A percentile compares a stretch with the other conserved stretches of the same genome.
Evolutionary conservation across 1,284 basidiomycete species (phyloP).

Genomic region (Pterula multifida): DNA sequence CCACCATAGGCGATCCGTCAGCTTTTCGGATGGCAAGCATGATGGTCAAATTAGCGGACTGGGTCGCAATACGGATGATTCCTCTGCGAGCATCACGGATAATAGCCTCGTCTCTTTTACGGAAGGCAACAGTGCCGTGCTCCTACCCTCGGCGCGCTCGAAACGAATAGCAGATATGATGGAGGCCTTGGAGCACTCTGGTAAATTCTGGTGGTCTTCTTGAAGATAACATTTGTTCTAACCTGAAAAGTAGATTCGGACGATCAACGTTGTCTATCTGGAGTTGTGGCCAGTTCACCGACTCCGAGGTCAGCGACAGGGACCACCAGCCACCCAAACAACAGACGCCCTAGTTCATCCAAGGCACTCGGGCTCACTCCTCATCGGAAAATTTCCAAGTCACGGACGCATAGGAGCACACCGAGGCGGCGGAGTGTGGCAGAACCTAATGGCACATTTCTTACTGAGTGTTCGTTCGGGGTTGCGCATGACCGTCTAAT

Average conservation of each 20-base stretch:
- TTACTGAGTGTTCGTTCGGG: constrained; percentile 91
- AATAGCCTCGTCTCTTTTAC: constrained; percentile 22
- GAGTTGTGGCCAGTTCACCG: neutral
- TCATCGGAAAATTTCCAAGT: neutral
- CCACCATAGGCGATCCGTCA: constrained; percentile 76
- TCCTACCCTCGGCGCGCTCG: constrained; percentile 49
- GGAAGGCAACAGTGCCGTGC: neutral
- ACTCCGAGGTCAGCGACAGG: neutral
- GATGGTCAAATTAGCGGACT: constrained; percentile 74
- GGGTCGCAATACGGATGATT: constrained; percentile 26
- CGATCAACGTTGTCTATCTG: neutral
- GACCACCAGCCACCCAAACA: neutral
- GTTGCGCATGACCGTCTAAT: constrained; percentile 86
- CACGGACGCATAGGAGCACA: neutral
- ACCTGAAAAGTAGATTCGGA: neutral
- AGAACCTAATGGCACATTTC: constrained; percentile 60
- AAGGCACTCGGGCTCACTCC: neutral
- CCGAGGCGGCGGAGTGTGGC: neutral
- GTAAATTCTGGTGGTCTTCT: constrained; percentile 44
- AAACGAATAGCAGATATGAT: constrained; percentile 73
- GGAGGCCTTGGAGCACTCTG: constrained; percentile 52
- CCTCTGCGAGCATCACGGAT: constrained; percentile 16
- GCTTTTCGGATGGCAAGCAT: constrained; percentile 85
- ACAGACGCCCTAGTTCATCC: neutral
- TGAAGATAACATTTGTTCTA: constrained; percentile 7